Conservation (phyloP, 2,329 filamentous ascomycete genomes). For the Sporothrix luriei region DNA sequence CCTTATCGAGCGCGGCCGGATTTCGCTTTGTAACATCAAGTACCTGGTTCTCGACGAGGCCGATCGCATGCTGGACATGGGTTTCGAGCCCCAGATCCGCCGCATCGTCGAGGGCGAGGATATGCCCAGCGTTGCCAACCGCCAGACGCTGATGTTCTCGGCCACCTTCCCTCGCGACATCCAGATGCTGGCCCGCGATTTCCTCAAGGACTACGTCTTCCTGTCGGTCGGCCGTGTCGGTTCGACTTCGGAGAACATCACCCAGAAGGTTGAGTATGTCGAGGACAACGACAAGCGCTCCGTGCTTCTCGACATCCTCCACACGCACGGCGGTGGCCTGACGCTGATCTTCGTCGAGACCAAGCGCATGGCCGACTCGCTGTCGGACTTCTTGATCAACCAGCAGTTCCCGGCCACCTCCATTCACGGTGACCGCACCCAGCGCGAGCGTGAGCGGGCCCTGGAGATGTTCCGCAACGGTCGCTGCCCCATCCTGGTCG, state of each 20-base stretch:
- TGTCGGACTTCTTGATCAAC: slow-evolving; percentile 98
- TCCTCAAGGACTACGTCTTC: slow-evolving; percentile 99
- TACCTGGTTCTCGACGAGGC: slow-evolving; percentile 98
- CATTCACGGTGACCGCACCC: slow-evolving; percentile 97
- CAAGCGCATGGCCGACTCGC: slow-evolving; percentile 97
- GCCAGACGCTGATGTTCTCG: slow-evolving; percentile 99
- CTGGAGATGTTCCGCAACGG: slow-evolving; percentile 96
- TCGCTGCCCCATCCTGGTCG: slow-evolving; percentile 93
- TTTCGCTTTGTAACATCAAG: slow-evolving; percentile 98
- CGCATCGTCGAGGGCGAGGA: slow-evolving; percentile 98
- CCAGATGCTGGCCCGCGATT: slow-evolving; percentile 97
- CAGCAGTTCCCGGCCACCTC: slow-evolving; percentile 97
- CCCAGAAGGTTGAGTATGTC: slow-evolving; percentile 95
- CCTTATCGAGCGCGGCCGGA: slow-evolving; percentile 96
- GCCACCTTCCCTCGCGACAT: slow-evolving; percentile 99
- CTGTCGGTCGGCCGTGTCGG: slow-evolving; percentile 97
- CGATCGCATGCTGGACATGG: slow-evolving; percentile 99
- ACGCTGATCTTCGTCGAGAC: slow-evolving; percentile 99
- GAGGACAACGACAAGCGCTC: slow-evolving; percentile 97
- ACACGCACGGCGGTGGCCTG: slow-evolving; percentile 84
- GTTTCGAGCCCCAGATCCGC: slow-evolving; percentile 99
- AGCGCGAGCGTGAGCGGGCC: slow-evolving; percentile 97
- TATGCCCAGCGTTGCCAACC: slow-evolving; percentile 80
- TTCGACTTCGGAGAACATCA: slow-evolving; percentile 99
- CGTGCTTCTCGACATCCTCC: slow-evolving; percentile 93